These are phyloP conservation scores for Talaromyces marneffei DNA, from an alignment of 2,329 filamentous ascomycete genomes.

Conservation along the genomic window DNA sequence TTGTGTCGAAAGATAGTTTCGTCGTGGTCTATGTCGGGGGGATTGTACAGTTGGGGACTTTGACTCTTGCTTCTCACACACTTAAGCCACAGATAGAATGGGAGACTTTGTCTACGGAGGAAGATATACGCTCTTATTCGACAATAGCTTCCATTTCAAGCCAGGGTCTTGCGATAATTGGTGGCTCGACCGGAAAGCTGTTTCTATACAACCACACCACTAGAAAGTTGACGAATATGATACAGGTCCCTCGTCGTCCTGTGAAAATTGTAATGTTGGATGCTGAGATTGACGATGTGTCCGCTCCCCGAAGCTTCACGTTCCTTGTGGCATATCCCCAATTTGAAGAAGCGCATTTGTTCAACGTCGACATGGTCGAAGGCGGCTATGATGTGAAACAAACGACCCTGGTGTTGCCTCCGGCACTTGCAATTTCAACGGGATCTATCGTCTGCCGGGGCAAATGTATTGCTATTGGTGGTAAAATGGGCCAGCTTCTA, in stretches of 20 bases:
- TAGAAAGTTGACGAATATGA: slow-evolving; percentile 24
- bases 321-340: slow-evolving; percentile 26
- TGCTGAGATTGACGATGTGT: neutral
- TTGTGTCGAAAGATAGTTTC: slow-evolving; percentile 31
- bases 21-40: slow-evolving; percentile 27
- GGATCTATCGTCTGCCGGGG: slow-evolving; percentile 33
- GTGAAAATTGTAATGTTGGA: slow-evolving; percentile 26
- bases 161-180: slow-evolving; percentile 30
- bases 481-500: slow-evolving; percentile 50
- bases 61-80: slow-evolving; percentile 3
- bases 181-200: slow-evolving; percentile 28
- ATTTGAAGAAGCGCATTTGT: slow-evolving; percentile 25
- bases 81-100: slow-evolving; percentile 19
- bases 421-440: slow-evolving; percentile 49
- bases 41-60: slow-evolving; percentile 28
- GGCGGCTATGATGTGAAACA: slow-evolving; percentile 23
- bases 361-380: slow-evolving; percentile 19
- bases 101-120: slow-evolving; percentile 21
- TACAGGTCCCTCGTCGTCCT: slow-evolving; percentile 24
- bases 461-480: slow-evolving; percentile 48
- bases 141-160: slow-evolving; percentile 27
- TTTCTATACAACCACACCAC: slow-evolving; percentile 31
- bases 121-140: slow-evolving; percentile 28
- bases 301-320: slow-evolving; percentile 14
- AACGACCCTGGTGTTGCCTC: slow-evolving; percentile 28